Conservation (phyloP, 2,329 filamentous ascomycete genomes). For the Epichloe gansuensis region DNA sequence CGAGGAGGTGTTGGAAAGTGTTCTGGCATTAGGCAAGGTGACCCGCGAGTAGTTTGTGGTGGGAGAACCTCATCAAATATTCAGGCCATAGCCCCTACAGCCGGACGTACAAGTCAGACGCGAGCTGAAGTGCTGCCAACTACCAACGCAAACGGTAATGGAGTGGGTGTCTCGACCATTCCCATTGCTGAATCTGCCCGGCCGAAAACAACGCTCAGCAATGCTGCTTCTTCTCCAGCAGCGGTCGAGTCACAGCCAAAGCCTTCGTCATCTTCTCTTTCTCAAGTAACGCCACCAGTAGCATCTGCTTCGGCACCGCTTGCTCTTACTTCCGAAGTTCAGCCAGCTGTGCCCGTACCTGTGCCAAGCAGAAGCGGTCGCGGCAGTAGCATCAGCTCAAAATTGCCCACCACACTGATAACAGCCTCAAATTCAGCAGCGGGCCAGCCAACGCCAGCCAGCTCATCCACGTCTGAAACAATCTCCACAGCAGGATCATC, state of each 20-base stretch:
- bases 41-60: not conserved
- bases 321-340: not conserved
- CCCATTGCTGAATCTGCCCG: constrained; percentile 15
- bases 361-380: not conserved
- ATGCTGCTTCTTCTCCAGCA: not conserved
- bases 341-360: not conserved
- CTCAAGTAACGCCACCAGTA: not conserved
- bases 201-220: constrained; percentile 16
- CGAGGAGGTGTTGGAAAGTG: not conserved
- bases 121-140: not conserved
- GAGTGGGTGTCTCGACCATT: constrained; percentile 19
- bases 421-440: not conserved
- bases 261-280: not conserved
- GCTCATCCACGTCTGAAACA: not conserved
- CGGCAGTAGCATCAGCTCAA: not conserved
- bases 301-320: not conserved
- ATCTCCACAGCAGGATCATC: constrained; percentile 5
- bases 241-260: not conserved
- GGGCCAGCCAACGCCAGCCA: not conserved
- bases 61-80: not conserved
- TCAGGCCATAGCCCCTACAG: not conserved
- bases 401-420: not conserved
- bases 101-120: not conserved
- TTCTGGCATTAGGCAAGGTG: not conserved
- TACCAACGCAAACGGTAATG: constrained; percentile 13